Base-by-base conservation (phyloP, 768 basidiomycete genomes). In the Crucibulum laeve region DNA sequence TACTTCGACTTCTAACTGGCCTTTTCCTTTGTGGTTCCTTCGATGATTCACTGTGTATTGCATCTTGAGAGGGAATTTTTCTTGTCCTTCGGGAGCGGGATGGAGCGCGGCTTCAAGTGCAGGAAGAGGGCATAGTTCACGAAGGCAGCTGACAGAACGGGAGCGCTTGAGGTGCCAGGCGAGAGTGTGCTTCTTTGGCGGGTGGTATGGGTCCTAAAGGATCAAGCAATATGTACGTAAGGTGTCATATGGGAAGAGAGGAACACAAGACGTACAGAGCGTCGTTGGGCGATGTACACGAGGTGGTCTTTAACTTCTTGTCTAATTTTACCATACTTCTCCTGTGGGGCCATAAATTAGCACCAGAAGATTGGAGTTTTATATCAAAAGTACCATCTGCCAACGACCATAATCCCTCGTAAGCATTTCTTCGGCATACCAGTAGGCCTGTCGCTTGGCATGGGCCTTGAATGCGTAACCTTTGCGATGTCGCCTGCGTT, bases 151-250 rank as follows among this genome's bases (percentile, higher is more conserved):
- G 24, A 65, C 49, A 22, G 69, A 69, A 28, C 68, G 64, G 4
- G 68, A 67, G 21, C 63, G 62, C 46, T 70, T 71, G 40, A 69
- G 60, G 49, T 63, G 61, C 70, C 69, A 71, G 14, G 51, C 64
- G 24, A 63, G 53, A 41, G 60, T 52, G 45, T 70, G 68, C 44
- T 64, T 62, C 42, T 56, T 49, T 1, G 56, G 58, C 4, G 68
- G 69, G 35, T 51, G 53, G 42, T 62, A 70, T 2, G 69, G 65
- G 43, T 71, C 70, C 70, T 71, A 40, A 26, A 38, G 25, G 26
- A 35, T 17, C 19, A 35, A 41, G 35, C 23, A 25, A 14, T 34
- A 18, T 19, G 11, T 37, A n/a, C 8, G 13, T 34, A 7, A 25
- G 4, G 7, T 21, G 40, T n/a, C n/a, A 19, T 21, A 19, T n/a